A percentile compares a stretch with the other conserved stretches of the same genome.
These are phyloP conservation scores for Vitis labrusca DNA, from an alignment of 164 flowering plant species.

Conservation along the genomic window DNA sequence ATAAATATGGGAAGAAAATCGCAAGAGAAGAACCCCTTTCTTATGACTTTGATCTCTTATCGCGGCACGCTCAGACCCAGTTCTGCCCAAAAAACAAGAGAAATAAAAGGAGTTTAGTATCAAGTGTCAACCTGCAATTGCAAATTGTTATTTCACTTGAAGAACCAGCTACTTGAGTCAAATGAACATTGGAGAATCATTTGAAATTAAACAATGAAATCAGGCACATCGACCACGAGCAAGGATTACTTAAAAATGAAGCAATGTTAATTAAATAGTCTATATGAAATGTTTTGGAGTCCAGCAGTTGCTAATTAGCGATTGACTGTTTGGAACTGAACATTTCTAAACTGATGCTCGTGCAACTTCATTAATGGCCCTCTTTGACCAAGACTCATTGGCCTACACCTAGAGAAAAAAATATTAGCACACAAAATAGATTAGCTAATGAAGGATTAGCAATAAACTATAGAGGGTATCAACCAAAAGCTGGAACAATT, in stretches of 20 bases:
- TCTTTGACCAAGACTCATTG: slow-evolving; percentile 2
- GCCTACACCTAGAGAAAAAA: neutral
- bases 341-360: neutral
- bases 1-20: neutral
- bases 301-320: neutral
- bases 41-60: slow-evolving; percentile 23
- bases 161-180: neutral
- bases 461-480: neutral
- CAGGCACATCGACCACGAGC: neutral
- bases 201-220: neutral
- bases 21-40: neutral
- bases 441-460: neutral
- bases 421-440: neutral
- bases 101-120: neutral
- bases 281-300: neutral
- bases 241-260: neutral
- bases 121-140: neutral
- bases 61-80: slow-evolving; percentile 63
- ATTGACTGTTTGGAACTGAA: neutral
- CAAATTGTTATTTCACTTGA: no score
- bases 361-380: neutral
- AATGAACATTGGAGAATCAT: neutral
- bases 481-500: neutral
- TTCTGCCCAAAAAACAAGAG: slow-evolving; percentile 24
- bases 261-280: neutral